Evolutionary conservation across 208 protist genomes (phyloP), one percentile per base, ranked within the genome.

Genomic region (Wallacemonas collosoma): DNA sequence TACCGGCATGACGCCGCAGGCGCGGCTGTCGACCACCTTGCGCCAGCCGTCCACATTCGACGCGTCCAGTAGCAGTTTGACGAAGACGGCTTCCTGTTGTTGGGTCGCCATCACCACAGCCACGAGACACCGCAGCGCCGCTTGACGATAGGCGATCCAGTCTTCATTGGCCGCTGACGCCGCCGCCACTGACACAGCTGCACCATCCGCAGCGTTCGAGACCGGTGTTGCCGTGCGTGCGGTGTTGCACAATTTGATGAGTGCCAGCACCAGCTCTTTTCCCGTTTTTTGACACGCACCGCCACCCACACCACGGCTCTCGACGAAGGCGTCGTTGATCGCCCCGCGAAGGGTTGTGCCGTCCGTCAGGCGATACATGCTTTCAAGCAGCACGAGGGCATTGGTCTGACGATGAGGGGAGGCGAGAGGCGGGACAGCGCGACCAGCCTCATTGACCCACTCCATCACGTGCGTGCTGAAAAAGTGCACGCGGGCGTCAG

Each of bases 81-180:
- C 68, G 62, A 95, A 95, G 39, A 97, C 85, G 5, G 77, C 82
- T 68, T 96, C 91, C 53, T 95, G 81, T 1, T 73, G 79, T 71
- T 98, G 94, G 15, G 94, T 98, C 35, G 80, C 78, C 12, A 74
- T 76, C 36, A 95, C 76, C 3, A 90, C 80, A 11, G 84, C 78
- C 8, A 79, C 86, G 3, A 98, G 69, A 47, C 89, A 89, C 58
- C 87, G 84, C 70, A 85, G 91, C 8, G 94, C 93, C 11, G 85
- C 69, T 68, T 91, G 86, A 39, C 91, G 80, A 57, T 88, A 87
- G 4, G 60, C 50, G 1, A 88, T 50, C 53, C 64, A 61, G 11
- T 75, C 77, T 55, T 79, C 76, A 7, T 51, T 36, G 55, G 35
- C 50, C 47, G 40, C 36, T 41, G 35, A 35, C 41, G 39, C 35